phyloP scores from a whole-genome alignment of 768 basidiomycete species.

The Tricholoma sp. region DNA sequence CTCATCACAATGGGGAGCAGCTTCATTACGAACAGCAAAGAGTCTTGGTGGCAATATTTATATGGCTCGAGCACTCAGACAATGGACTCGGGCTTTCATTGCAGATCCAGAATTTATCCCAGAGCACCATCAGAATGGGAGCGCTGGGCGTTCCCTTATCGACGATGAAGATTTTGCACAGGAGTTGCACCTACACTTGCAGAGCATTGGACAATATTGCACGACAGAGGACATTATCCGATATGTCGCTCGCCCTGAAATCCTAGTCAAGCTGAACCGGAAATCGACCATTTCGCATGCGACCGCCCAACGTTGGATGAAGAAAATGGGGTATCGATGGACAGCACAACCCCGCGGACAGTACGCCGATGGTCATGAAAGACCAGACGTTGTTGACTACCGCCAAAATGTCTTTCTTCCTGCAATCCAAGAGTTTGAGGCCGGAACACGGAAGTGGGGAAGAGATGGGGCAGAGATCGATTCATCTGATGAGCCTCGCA shows the following conservation, averaged over 20 bases:
- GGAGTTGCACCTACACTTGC: background rate
- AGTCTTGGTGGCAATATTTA: too few relatives aligned
- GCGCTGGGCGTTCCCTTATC: background rate
- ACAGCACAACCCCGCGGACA: too few relatives aligned
- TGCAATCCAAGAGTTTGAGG: too few relatives aligned
- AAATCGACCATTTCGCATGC: background rate
- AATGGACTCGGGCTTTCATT: too few relatives aligned
- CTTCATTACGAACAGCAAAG: too few relatives aligned
- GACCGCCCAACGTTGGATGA: conserved; percentile 22
- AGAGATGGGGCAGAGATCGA: too few relatives aligned
- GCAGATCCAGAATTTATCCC: background rate
- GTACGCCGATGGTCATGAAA: conserved; percentile 31
- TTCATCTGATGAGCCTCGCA: too few relatives aligned
- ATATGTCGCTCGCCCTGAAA: background rate
- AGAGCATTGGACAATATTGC: background rate
- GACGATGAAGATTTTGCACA: background rate
- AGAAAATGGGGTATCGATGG: conserved; percentile 22
- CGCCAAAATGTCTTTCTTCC: too few relatives aligned
- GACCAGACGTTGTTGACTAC: conserved; percentile 27
- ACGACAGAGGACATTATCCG: background rate
- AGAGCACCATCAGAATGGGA: background rate
- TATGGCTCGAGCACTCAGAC: too few relatives aligned
- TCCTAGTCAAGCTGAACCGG: background rate
- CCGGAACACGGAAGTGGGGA: too few relatives aligned
- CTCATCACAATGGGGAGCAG: too few relatives aligned